Evolutionary conservation across 345 rosid genomes (phyloP).

Genomic region (Pugionium dolabratum): DNA sequence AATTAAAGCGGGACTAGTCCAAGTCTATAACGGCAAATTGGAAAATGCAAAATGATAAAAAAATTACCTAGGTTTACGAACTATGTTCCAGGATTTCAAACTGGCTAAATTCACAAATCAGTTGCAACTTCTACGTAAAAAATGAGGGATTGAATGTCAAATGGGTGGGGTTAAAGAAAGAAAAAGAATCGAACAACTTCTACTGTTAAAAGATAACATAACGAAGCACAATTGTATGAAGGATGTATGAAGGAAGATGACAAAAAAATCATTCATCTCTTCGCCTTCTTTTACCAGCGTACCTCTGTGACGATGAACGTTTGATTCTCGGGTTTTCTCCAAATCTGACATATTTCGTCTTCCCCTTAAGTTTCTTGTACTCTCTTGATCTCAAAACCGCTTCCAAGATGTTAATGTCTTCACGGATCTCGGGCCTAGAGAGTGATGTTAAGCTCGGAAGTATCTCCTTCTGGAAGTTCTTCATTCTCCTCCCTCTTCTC

Average conservation of each 20-base stretch:
- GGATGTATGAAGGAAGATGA: background rate
- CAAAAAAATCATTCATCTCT: background rate
- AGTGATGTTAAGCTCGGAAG: slow-evolving; percentile 55
- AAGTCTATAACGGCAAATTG: no score
- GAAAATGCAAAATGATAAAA: no score
- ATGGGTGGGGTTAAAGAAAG: no score
- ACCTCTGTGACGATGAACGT: slow-evolving; percentile 28
- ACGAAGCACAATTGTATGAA: no score
- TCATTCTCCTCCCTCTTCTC: slow-evolving; percentile 74
- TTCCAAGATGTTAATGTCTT: slow-evolving; percentile 62
- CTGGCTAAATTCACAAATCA: no score
- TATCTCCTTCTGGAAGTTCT: slow-evolving; percentile 71
- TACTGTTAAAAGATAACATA: no score
- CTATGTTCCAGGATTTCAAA: no score
- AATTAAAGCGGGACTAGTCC: no score
- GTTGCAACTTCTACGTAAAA: no score
- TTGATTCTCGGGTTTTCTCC: slow-evolving; percentile 22
- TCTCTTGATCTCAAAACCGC: slow-evolving; percentile 69
- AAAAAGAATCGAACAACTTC: no score
- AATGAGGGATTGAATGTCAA: no score
- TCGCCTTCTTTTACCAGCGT: slow-evolving; percentile 20
- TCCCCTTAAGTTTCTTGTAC: slow-evolving; percentile 50
- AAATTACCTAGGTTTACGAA: no score
- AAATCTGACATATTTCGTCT: slow-evolving; percentile 35
- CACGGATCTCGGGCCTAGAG: slow-evolving; percentile 60